A percentile compares a stretch with the other conserved stretches of the same genome.
These are phyloP conservation scores for Zygnema cylindricum DNA, from an alignment of 139 green algal species.

Conservation along the genomic window DNA sequence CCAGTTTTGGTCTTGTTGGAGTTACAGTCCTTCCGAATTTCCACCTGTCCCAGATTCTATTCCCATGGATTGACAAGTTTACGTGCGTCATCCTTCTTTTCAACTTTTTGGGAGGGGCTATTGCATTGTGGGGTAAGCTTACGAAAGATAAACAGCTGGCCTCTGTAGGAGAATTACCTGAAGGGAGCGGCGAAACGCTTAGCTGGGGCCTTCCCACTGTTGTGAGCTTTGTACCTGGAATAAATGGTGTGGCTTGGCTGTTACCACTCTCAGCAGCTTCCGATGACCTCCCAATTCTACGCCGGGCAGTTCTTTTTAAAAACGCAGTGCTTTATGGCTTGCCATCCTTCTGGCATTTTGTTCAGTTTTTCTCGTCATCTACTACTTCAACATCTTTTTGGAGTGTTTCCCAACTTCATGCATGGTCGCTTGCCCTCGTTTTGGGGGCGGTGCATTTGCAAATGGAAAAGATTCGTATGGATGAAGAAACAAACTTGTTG, in stretches of 20 bases:
- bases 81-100: not conserved
- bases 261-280: not conserved
- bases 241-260: slow-evolving; percentile 13
- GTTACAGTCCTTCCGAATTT: not conserved
- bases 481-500: not conserved
- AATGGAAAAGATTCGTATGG: slow-evolving; percentile 18
- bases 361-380: not conserved
- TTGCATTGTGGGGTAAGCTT: not conserved
- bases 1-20: not conserved
- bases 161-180: not conserved
- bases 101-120: slow-evolving; percentile 19
- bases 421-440: slow-evolving; percentile 6
- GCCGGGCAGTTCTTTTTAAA: not conserved
- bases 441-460: slow-evolving; percentile 33
- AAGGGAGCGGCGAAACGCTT: not conserved
- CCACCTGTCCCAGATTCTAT: not conserved
- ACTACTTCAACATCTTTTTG: not conserved
- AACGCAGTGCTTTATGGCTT: slow-evolving; percentile 15
- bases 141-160: not conserved
- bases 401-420: not conserved
- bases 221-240: not conserved
- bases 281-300: not conserved
- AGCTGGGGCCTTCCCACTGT: not conserved
- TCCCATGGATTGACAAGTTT: slow-evolving; percentile 6
- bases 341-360: not conserved